Percentiles rank a stretch among this genome's conserved stretches.
phyloP scores from a whole-genome alignment of 768 basidiomycete genomes.

The Macrolepiota dolichaula region DNA sequence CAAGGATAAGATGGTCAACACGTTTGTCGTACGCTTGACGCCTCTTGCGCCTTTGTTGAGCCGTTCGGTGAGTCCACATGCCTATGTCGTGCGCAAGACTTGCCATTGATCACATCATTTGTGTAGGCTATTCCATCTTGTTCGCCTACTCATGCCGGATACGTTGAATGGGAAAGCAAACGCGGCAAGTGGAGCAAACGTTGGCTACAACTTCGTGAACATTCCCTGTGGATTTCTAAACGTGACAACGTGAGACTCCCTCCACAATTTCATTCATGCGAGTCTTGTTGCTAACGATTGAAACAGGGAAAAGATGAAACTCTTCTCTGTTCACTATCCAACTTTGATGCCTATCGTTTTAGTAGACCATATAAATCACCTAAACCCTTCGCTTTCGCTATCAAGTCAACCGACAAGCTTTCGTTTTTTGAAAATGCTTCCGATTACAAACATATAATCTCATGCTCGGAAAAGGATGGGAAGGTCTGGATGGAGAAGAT shows the following conservation, averaged over 20 bases:
- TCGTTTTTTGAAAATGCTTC: conserved; percentile 83
- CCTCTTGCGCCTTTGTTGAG: conserved; percentile 57
- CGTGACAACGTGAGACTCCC: conserved; percentile 75
- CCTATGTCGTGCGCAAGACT: background rate
- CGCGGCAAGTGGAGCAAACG: conserved; percentile 95
- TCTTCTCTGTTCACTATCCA: conserved; percentile 79
- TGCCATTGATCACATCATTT: conserved; percentile 12
- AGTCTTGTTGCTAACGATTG: background rate
- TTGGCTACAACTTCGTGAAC: conserved; percentile 84
- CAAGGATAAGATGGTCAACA: conserved; percentile 74
- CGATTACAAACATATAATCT: conserved; percentile 88
- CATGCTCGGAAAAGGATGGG: conserved; percentile 71
- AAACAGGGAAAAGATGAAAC: conserved; percentile 79
- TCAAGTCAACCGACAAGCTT: conserved; percentile 86
- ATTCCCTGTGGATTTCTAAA: conserved; percentile 84
- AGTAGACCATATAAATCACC: conserved; percentile 79
- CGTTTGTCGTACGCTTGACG: conserved; percentile 76
- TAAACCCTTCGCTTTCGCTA: conserved; percentile 78
- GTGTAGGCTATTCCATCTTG: conserved; percentile 40
- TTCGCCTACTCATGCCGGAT: conserved; percentile 48
- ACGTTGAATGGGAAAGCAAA: conserved; percentile 87
- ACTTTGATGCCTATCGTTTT: conserved; percentile 84
- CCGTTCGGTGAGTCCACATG: conserved; percentile 45
- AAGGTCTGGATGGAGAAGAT: conserved; percentile 77
- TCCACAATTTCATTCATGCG: background rate